These are phyloP conservation scores for Mortierella antarctica DNA, from an alignment of 192 early-diverging fungal species.

Conservation along the genomic window DNA sequence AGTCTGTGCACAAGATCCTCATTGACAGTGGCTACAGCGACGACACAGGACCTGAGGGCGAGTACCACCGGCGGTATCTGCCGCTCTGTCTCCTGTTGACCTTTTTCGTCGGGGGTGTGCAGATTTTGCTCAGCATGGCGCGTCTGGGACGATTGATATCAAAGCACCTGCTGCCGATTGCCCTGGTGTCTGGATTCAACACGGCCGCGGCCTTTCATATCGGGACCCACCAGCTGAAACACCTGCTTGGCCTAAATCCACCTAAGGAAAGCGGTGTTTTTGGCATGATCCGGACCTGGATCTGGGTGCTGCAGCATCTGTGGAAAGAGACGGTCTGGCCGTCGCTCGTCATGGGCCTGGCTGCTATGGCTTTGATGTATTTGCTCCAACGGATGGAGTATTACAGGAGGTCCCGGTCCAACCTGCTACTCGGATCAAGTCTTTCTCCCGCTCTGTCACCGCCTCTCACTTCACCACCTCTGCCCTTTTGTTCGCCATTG, in stretches of 20 bases:
- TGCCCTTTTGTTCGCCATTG: not conserved
- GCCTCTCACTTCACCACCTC: not conserved
- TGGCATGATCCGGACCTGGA: constrained; percentile 47
- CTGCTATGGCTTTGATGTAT: constrained; percentile 46
- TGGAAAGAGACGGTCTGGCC: constrained; percentile 37
- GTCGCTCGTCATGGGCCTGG: constrained; percentile 35
- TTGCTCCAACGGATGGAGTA: constrained; percentile 39
- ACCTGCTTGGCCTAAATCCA: constrained; percentile 35
- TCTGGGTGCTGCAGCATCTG: constrained; percentile 38
- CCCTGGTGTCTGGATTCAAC: constrained; percentile 53
- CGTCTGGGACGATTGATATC: constrained; percentile 48
- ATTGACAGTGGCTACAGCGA: constrained; percentile 23
- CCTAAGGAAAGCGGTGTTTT: constrained; percentile 37
- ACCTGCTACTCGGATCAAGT: not conserved
- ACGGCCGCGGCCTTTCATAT: constrained; percentile 55
- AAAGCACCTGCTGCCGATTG: constrained; percentile 32
- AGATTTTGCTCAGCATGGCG: constrained; percentile 47
- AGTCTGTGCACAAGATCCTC: constrained; percentile 43
- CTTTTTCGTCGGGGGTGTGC: constrained; percentile 39
- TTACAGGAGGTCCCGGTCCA: constrained; percentile 10
- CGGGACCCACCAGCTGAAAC: constrained; percentile 46
- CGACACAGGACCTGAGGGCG: constrained; percentile 7
- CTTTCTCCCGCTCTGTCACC: not conserved
- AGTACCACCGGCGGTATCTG: constrained; percentile 44
- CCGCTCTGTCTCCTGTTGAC: constrained; percentile 40